Base-by-base conservation (phyloP, 2,329 filamentous ascomycete genomes). In the Cladosporium phlei region DNA sequence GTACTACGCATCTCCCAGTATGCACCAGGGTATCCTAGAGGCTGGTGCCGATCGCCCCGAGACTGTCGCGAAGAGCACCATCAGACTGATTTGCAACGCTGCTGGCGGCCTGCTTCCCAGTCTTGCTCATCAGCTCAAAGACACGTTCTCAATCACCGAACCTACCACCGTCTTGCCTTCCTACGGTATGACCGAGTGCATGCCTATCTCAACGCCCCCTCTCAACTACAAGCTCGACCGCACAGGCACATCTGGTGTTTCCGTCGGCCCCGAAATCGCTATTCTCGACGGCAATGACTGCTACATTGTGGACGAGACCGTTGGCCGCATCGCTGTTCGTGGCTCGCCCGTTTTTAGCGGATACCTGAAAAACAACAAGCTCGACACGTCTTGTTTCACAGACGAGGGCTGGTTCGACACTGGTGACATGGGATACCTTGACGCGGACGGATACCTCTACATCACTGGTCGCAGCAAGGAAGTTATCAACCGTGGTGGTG, bases 161-260 rank as follows among this genome's bases (percentile, higher is more conserved):
- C 24, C 33, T 16, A 37, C 50, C 9, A 68, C 67, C 2, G 70
- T 80, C 2, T 65, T 80, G 14, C 76, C 76, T 2, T 78, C 74
- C 52, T 79, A 80, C 53, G 77, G 76, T 14, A 79, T 80, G 76
- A 80, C 76, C 1, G 76, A 79, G 63, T 79, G 76, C 53, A 78
- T 78, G 74, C 76, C 76, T 0, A 78, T 79, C 37, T 76, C 74
- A 2, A 77, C 75, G 3, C 76, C 76, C 2, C 75, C 74, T 0
- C 60, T 77, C n/a, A 58, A 71, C 51, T 79, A 79, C 54, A 60
- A 62, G 21, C 66, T 79, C 4, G 74, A 77, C 45, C 71, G 73
- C 3, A 66, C 70, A 32, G 76, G 76, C 2, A 78, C 76, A 3
- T 79, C 75, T 1, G 76, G 76, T 20, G 59, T 76, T 38, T 70